Percentiles rank a stretch among this genome's conserved stretches.
phyloP scores from a whole-genome alignment of 805 yeast genomes.

The Kodamaea kaohsiungensis region DNA sequence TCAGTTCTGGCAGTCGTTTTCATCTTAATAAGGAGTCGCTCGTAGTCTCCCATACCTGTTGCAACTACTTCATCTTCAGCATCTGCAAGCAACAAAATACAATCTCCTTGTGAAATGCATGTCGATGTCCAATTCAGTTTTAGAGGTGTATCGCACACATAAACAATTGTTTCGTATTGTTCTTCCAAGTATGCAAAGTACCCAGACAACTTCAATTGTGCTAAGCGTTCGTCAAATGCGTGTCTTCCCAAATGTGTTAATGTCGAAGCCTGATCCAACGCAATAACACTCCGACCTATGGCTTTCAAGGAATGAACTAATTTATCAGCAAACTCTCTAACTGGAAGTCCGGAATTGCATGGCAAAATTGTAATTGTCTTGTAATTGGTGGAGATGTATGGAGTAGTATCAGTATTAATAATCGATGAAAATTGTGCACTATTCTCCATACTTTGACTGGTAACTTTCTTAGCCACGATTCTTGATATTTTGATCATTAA shows the following conservation, averaged over 20 bases:
- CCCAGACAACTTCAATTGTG: conserved; percentile 83
- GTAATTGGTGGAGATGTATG: conserved; percentile 49
- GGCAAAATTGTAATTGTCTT: conserved; percentile 87
- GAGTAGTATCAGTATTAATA: conserved; percentile 20
- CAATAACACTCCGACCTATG: conserved; percentile 71
- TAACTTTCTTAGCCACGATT: conserved; percentile 68
- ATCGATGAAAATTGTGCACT: not conserved
- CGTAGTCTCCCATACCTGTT: conserved; percentile 83
- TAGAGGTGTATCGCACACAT: conserved; percentile 82
- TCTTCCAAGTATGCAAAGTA: conserved; percentile 91
- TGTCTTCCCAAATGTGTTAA: conserved; percentile 81
- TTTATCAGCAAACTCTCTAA: conserved; percentile 76
- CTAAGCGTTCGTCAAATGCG: conserved; percentile 82
- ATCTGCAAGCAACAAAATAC: conserved; percentile 86
- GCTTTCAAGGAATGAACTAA: conserved; percentile 69
- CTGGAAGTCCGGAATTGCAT: conserved; percentile 78
- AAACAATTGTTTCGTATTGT: conserved; percentile 80
- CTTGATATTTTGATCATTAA: conserved; percentile 88
- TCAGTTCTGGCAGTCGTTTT: conserved; percentile 89
- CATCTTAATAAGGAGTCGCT: conserved; percentile 67
- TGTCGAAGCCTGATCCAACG: conserved; percentile 81
- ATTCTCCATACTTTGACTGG: conserved; percentile 3
- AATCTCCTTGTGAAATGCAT: conserved; percentile 93
- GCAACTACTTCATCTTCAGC: conserved; percentile 59
- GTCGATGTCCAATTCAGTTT: conserved; percentile 89